Conservation (phyloP, 2,329 filamentous ascomycete species). For the Dothistroma pini region DNA sequence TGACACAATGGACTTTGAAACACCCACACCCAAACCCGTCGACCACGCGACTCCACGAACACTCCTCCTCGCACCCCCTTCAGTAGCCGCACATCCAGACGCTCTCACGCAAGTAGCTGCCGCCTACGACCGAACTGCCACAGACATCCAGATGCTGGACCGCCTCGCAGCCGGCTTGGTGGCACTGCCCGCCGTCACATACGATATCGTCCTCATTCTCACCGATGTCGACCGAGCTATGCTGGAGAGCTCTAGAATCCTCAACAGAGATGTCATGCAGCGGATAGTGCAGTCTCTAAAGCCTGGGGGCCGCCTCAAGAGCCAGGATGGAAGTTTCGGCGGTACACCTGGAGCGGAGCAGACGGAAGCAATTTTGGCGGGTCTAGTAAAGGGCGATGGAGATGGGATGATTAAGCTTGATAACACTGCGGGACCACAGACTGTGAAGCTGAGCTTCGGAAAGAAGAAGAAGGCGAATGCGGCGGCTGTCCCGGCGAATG, state of each 20-base stretch:
- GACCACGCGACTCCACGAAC: conserved; percentile 52
- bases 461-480: conserved; percentile 56
- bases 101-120: conserved; percentile 68
- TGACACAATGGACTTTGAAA: conserved; percentile 26
- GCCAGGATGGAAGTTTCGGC: conserved; percentile 63
- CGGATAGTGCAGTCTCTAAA: conserved; percentile 68
- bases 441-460: conserved; percentile 56
- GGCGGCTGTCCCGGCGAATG: conserved; percentile 37
- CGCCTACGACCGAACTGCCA: conserved; percentile 67
- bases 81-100: conserved; percentile 79
- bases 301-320: conserved; percentile 62
- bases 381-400: conserved; percentile 59
- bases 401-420: conserved; percentile 66
- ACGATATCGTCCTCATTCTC: conserved; percentile 81
- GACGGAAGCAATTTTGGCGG: conserved; percentile 80
- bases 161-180: conserved; percentile 80
- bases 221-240: conserved; percentile 68
- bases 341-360: conserved; percentile 48
- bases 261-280: conserved; percentile 65
- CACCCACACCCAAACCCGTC: conserved; percentile 17
- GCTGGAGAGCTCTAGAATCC: conserved; percentile 60
- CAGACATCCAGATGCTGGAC: conserved; percentile 97
- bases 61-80: conserved; percentile 85
- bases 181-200: conserved; percentile 68
- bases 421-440: conserved; percentile 27